Conservation (phyloP, 345 rosid genomes). For the Syzygium aqueum region DNA sequence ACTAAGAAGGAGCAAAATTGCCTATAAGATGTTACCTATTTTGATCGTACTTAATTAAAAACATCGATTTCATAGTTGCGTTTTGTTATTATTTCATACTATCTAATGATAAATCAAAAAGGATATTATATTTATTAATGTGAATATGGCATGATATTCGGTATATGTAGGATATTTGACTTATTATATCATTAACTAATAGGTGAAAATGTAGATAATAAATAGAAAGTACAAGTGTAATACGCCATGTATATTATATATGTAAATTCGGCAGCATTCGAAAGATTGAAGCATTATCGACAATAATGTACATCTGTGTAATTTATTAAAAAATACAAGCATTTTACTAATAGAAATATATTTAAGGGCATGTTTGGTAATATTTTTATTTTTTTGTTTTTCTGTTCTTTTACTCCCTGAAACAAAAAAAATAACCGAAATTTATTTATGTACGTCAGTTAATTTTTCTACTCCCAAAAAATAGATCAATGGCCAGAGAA, state of each 20-base stretch:
- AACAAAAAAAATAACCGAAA: too few species aligned
- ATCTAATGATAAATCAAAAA: not conserved
- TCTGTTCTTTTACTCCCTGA: too few species aligned
- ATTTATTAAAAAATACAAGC: not conserved
- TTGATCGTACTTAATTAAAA: not conserved
- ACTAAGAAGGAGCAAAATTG: not conserved
- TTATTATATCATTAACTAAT: not conserved
- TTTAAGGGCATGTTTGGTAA: not conserved
- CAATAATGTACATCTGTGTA: not conserved
- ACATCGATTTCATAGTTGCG: rapidly evolving
- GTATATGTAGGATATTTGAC: not conserved
- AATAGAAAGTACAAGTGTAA: not conserved
- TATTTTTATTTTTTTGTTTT: too few species aligned
- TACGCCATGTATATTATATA: not conserved
- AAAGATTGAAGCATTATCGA: not conserved
- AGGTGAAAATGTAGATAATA: not conserved
- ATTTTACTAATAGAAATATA: not conserved
- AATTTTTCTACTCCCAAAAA: too few species aligned
- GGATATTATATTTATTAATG: not conserved
- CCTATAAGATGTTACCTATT: not conserved
- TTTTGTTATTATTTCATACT: not conserved
- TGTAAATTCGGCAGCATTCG: not conserved
- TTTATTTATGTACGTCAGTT: too few species aligned
- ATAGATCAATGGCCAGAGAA: too few species aligned
- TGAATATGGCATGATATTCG: not conserved